Evolutionary conservation across 805 yeast species (phyloP), one percentile per base, ranked within the genome.

Genomic region (Ogataea angusta): DNA sequence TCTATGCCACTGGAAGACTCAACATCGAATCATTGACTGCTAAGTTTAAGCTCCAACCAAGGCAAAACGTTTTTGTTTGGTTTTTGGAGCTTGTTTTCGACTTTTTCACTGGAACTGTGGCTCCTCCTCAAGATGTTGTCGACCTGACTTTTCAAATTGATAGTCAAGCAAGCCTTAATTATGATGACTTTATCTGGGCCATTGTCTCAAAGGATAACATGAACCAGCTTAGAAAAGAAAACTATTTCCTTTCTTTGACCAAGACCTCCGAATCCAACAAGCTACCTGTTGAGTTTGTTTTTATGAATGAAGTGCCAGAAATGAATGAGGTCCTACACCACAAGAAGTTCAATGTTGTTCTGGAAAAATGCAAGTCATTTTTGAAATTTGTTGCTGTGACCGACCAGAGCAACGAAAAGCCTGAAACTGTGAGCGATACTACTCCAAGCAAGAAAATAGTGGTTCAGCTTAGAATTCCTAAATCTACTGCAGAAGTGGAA

Each of bases 1-100:
- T 85, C 26, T 93, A 87, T 60, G 95, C 96, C 30, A 76, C 95
- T 42, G 99, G 99, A 47, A 81, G 99, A 63, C 68, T 78, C 44
- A 82, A 87, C 61, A 73, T 93, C 46, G 78, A 78, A 45, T 72
- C 76, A 41, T 66, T 89, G 43, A 66, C 73, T 42, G 70, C 82
- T 34, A 77, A 73, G 47, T 70, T 89, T 59, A 74, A 73, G 42
- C 70, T 90, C 63, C 70, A 77, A 46, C 78, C 95, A 46, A 82
- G 98, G 69, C 90, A 87, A 61, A 91, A 90, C 64, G 54, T 83
- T 21, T 68, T 87, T 49, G 68, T 84, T 44, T 75, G 84, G 75
- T 26, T 75, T 13, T 63, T 80, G 63, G 97, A 93, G 64, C 59
- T 64, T 36, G 54, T 78, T 13, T 57, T 86, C 51, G 73, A 85